phyloP scores from a whole-genome alignment of 495 filamentous ascomycete species.

The Neurospora hispaniola region DNA sequence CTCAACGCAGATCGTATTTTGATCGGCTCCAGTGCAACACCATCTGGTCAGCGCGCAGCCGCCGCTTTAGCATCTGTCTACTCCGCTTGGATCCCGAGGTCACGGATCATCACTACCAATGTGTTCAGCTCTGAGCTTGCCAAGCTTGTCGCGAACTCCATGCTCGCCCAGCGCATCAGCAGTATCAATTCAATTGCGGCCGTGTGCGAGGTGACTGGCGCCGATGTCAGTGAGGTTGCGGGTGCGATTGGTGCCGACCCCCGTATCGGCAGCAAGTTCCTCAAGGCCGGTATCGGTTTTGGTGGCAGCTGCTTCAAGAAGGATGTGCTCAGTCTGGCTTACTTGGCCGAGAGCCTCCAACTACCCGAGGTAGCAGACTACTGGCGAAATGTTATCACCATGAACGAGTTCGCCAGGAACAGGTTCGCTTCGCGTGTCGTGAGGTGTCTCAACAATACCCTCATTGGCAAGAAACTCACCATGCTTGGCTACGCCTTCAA shows the following conservation, averaged over 20 bases:
- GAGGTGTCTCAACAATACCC: conserved; percentile 51
- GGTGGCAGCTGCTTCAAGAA: conserved; percentile 76
- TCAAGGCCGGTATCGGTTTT: conserved; percentile 69
- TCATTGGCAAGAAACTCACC: conserved; percentile 61
- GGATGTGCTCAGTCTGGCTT: conserved; percentile 63
- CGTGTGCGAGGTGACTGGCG: conserved; percentile 67
- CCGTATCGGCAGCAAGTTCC: conserved; percentile 59
- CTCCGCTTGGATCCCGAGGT: conserved; percentile 53
- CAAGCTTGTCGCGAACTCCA: conserved; percentile 69
- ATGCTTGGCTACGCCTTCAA: conserved; percentile 73
- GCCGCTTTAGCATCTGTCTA: conserved; percentile 53
- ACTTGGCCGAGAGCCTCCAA: conserved; percentile 59
- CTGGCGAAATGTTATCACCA: conserved; percentile 59
- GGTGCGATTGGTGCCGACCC: conserved; percentile 55
- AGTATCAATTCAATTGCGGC: conserved; percentile 70
- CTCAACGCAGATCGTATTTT: conserved; percentile 61
- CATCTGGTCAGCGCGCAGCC: conserved; percentile 49
- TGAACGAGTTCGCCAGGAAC: conserved; percentile 65
- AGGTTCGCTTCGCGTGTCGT: conserved; percentile 56
- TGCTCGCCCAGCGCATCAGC: conserved; percentile 73
- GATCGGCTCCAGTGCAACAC: conserved; percentile 55
- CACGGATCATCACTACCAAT: conserved; percentile 58
- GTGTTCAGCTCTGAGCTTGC: conserved; percentile 69
- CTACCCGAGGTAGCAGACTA: conserved; percentile 67
- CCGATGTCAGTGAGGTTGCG: conserved; percentile 61